Conservation (phyloP, 768 basidiomycete genomes). For the Kwoniella dejecticola region DNA sequence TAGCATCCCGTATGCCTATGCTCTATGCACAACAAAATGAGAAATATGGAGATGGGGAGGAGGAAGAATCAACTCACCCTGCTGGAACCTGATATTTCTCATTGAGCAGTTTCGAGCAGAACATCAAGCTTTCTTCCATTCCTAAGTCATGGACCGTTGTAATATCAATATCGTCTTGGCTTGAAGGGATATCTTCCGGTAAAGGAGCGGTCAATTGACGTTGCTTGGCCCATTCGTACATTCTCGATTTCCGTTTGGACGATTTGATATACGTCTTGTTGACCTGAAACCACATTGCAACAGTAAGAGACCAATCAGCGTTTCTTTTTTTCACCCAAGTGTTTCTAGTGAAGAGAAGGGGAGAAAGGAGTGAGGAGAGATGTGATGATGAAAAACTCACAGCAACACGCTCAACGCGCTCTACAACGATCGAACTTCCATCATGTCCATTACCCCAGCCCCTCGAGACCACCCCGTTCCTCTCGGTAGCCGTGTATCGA, state of each 20-base stretch:
- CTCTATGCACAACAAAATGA: too few relatives aligned
- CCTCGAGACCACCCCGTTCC: conserved; percentile 55
- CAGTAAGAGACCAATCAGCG: too few relatives aligned
- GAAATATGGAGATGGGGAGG: too few relatives aligned
- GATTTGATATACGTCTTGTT: conserved; percentile 13
- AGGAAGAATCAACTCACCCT: too few relatives aligned
- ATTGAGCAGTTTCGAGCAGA: not conserved
- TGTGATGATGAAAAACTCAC: too few relatives aligned
- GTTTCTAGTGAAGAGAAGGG: too few relatives aligned
- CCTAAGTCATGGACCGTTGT: not conserved
- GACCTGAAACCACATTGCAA: too few relatives aligned
- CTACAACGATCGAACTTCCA: conserved; percentile 56
- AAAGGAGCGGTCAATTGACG: conserved; percentile 3
- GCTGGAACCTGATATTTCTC: not conserved
- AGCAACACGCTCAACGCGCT: conserved; percentile 49
- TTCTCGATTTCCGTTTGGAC: conserved; percentile 11
- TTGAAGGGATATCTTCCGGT: too few relatives aligned
- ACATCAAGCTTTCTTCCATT: conserved; percentile 3
- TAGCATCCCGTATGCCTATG: too few relatives aligned
- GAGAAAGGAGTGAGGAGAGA: too few relatives aligned
- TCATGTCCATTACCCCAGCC: conserved; percentile 60
- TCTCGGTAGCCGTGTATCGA: conserved; percentile 54
- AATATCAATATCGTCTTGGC: not conserved
- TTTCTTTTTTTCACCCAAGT: too few relatives aligned
- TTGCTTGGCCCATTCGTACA: conserved; percentile 20